phyloP scores from a whole-genome alignment of 805 yeast species.

The Hanseniaspora vineae region DNA sequence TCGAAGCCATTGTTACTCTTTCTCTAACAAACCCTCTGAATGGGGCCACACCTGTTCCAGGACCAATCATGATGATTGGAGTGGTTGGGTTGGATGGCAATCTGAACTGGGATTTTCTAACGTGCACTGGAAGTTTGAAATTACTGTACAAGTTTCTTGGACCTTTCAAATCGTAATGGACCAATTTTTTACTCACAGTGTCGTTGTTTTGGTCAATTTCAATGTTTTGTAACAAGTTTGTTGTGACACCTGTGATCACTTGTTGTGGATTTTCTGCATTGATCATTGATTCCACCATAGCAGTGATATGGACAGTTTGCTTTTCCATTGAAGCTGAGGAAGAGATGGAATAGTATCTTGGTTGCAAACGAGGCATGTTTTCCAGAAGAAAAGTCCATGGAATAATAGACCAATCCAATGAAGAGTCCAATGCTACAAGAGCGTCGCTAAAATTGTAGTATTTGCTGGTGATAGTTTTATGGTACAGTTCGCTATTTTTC shows the following conservation, averaged over 20 bases:
- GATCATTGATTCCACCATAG: slow-evolving; percentile 67
- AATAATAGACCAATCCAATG: slow-evolving; percentile 54
- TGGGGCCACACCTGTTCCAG: slow-evolving; percentile 98
- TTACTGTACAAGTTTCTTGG: slow-evolving; percentile 46
- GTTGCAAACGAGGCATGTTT: slow-evolving; percentile 67
- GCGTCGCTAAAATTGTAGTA: slow-evolving; percentile 69
- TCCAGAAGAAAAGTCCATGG: slow-evolving; percentile 83
- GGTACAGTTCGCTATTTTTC: slow-evolving; percentile 56
- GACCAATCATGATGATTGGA: slow-evolving; percentile 89
- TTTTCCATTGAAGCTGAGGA: slow-evolving; percentile 76
- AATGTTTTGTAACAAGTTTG: slow-evolving; percentile 71
- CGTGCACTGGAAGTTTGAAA: slow-evolving; percentile 69
- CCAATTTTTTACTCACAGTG: slow-evolving; percentile 27
- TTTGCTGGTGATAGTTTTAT: slow-evolving; percentile 44
- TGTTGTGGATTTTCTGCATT: slow-evolving; percentile 18
- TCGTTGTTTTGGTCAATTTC: slow-evolving; percentile 34
- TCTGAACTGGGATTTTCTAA: slow-evolving; percentile 90
- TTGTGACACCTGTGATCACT: slow-evolving; percentile 62
- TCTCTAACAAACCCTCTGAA: slow-evolving; percentile 92
- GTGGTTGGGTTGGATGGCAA: slow-evolving; percentile 73
- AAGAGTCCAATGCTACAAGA: slow-evolving; percentile 46
- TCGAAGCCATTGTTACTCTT: slow-evolving; percentile 43
- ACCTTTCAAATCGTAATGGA: slow-evolving; percentile 64
- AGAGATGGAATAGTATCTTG: slow-evolving; percentile 93
- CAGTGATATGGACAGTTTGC: slow-evolving; percentile 67